Conservation (phyloP, 108 stramenopile species). For the Pseudonitzschia delicatissima region DNA sequence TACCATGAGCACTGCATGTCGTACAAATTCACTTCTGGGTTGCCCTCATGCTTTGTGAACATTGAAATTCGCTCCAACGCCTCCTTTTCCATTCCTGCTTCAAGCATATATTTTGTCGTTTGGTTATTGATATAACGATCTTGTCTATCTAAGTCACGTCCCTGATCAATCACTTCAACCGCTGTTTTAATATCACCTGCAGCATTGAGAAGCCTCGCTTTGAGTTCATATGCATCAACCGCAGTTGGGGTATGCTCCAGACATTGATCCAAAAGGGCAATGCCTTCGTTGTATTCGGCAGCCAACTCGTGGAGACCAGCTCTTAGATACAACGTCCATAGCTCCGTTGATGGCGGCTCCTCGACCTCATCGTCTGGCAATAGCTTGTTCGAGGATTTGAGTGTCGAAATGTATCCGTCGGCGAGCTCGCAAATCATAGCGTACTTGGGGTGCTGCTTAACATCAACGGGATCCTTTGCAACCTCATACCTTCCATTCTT, state of each 20-base stretch:
- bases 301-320: slow-evolving; percentile 77
- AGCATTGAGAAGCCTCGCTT: slow-evolving; percentile 84
- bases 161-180: slow-evolving; percentile 83
- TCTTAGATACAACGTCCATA: slow-evolving; percentile 89
- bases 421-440: slow-evolving; percentile 56
- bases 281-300: slow-evolving; percentile 74
- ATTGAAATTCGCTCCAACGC: slow-evolving; percentile 77
- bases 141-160: slow-evolving; percentile 89
- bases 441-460: slow-evolving; percentile 57
- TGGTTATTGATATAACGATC: slow-evolving; percentile 99
- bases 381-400: slow-evolving; percentile 44
- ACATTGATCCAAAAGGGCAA: slow-evolving; percentile 80
- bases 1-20: slow-evolving; percentile 99
- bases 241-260: slow-evolving; percentile 89
- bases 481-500: slow-evolving; percentile 32
- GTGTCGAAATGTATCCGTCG: slow-evolving; percentile 58
- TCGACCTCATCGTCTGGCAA: slow-evolving; percentile 42
- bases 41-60: slow-evolving; percentile 92
- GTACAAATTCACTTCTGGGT: slow-evolving; percentile 89
- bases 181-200: slow-evolving; percentile 83
- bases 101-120: slow-evolving; percentile 93
- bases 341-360: slow-evolving; percentile 60
- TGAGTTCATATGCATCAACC: slow-evolving; percentile 88
- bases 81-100: slow-evolving; percentile 81
- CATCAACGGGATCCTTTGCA: slow-evolving; percentile 73